Conservation (phyloP, 2,329 filamentous ascomycete species). For the Fusarium circinatum region DNA sequence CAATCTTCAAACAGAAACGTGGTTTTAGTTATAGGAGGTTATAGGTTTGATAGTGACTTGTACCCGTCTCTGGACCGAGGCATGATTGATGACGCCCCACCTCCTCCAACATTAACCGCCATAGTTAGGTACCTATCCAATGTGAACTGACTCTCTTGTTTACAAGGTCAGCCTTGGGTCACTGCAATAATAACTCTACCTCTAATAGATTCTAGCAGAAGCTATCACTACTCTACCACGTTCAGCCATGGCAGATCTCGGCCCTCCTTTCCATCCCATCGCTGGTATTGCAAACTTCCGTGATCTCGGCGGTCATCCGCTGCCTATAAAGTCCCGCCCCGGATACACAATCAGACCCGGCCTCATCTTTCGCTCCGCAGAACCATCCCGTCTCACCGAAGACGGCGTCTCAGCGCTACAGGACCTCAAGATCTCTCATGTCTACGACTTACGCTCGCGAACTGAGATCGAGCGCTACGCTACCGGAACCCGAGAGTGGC, state of each 20-base stretch:
- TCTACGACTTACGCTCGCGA: constrained; percentile 76
- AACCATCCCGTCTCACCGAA: constrained; percentile 67
- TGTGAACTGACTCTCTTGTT: neutral
- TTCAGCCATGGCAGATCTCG: constrained; percentile 36
- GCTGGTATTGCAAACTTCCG: constrained; percentile 74
- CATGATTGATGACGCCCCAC: constrained; percentile 26
- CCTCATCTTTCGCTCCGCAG: constrained; percentile 75
- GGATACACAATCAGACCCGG: constrained; percentile 65
- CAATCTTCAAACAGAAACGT: neutral
- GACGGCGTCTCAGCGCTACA: constrained; percentile 63
- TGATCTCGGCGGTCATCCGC: constrained; percentile 70
- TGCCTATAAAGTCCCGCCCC: constrained; percentile 59
- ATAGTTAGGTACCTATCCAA: neutral
- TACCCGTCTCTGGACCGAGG: constrained; percentile 16
- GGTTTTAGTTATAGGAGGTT: neutral
- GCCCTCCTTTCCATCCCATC: constrained; percentile 61
- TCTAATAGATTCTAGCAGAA: neutral
- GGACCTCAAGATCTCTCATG: constrained; percentile 67
- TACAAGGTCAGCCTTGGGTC: neutral
- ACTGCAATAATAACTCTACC: neutral
- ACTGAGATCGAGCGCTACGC: constrained; percentile 63
- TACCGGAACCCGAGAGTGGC: constrained; percentile 44
- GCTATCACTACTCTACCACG: neutral
- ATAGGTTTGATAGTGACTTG: neutral
- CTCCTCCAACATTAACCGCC: constrained; percentile 3